These are phyloP conservation scores for Polysphondylium violaceum DNA, from an alignment of 78 protist species.

Conservation along the genomic window DNA sequence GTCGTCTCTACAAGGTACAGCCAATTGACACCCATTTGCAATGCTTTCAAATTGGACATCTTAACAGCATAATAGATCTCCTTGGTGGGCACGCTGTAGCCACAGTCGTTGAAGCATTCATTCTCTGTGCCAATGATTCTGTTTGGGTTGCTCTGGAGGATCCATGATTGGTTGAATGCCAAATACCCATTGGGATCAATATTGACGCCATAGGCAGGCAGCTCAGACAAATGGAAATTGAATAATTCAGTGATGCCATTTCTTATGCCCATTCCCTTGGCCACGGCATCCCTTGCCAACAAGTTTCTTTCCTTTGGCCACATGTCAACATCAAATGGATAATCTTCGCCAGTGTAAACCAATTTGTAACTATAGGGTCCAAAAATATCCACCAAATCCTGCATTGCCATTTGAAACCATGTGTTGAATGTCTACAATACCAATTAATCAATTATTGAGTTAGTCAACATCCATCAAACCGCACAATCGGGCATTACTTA, in stretches of 20 bases:
- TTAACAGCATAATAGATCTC: conserved; percentile 32
- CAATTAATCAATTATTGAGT: background rate
- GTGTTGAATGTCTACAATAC: conserved; percentile 28
- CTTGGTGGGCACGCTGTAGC: background rate
- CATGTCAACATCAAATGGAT: conserved; percentile 43
- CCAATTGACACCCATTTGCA: conserved; percentile 76
- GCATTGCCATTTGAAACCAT: conserved; percentile 59
- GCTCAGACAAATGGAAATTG: conserved; percentile 48
- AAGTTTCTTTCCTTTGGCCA: conserved; percentile 38
- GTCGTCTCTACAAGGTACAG: conserved; percentile 2
- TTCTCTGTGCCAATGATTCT: conserved; percentile 67
- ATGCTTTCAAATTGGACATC: conserved; percentile 60
- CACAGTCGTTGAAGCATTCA: conserved; percentile 62
- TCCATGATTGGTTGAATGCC: conserved; percentile 14
- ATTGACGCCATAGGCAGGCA: conserved; percentile 47
- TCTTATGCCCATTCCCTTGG: conserved; percentile 68
- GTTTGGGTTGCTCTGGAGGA: conserved; percentile 38
- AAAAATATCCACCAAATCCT: conserved; percentile 63
- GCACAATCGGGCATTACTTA: background rate
- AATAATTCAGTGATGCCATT: conserved; percentile 66
- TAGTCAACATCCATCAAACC: no score
- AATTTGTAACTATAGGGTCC: conserved; percentile 58
- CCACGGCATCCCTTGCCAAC: conserved; percentile 45
- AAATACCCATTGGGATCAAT: conserved; percentile 38
- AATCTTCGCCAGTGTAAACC: conserved; percentile 71